These are phyloP conservation scores for Pestalotiopsis sp. DNA, from an alignment of 2,329 filamentous ascomycete genomes.

Conservation along the genomic window DNA sequence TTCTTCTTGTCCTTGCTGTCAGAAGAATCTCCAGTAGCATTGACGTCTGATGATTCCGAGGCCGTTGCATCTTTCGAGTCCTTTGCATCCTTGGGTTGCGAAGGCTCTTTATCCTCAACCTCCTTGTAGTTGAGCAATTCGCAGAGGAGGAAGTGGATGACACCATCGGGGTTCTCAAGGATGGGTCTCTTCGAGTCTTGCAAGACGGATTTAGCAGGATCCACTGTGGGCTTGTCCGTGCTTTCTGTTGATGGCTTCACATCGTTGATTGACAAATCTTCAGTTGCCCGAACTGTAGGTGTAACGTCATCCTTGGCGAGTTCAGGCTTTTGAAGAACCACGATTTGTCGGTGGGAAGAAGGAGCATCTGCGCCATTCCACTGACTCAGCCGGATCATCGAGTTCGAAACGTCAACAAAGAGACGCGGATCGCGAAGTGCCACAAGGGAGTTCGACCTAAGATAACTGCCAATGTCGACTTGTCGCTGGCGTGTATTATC, in stretches of 20 bases:
- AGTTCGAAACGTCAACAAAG: slow-evolving; percentile 86
- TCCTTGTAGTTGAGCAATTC: slow-evolving; percentile 91
- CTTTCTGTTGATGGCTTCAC: slow-evolving; percentile 63
- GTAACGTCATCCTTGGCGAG: slow-evolving; percentile 41
- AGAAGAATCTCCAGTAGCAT: slow-evolving; percentile 24
- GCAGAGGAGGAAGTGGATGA: slow-evolving; percentile 91
- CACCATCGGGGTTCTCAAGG: slow-evolving; percentile 90
- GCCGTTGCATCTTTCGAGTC: slow-evolving; percentile 39
- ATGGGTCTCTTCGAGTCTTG: slow-evolving; percentile 78
- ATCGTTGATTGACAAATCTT: slow-evolving; percentile 50
- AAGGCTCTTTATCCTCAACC: slow-evolving; percentile 79
- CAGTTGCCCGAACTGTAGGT: slow-evolving; percentile 47
- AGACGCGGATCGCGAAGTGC: slow-evolving; percentile 80
- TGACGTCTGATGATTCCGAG: slow-evolving; percentile 34
- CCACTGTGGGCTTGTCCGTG: slow-evolving; percentile 61
- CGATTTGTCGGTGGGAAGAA: slow-evolving; percentile 28
- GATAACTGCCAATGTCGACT: slow-evolving; percentile 71
- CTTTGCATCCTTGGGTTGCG: slow-evolving; percentile 38
- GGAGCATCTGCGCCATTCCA: slow-evolving; percentile 46
- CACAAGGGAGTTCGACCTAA: slow-evolving; percentile 76
- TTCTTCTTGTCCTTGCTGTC: slow-evolving; percentile 67
- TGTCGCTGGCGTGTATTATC: slow-evolving; percentile 58
- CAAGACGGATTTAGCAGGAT: slow-evolving; percentile 60
- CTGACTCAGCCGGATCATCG: slow-evolving; percentile 74
- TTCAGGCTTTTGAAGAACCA: slow-evolving; percentile 36